A percentile compares a stretch with the other conserved stretches of the same genome.
phyloP scores from a whole-genome alignment of 2,329 filamentous ascomycete species.

The Neofusicoccum sp. region DNA sequence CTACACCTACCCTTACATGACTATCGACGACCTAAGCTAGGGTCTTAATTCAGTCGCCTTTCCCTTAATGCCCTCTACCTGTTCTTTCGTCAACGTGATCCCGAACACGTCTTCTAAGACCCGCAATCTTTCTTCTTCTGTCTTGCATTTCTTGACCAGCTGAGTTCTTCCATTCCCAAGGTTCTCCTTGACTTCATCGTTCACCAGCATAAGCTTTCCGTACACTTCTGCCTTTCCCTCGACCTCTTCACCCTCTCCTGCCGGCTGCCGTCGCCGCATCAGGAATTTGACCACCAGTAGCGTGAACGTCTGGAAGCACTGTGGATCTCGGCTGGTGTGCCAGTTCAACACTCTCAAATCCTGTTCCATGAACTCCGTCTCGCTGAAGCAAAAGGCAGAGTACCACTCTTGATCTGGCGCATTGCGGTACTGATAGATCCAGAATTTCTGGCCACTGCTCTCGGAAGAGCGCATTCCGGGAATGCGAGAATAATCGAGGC shows the following conservation, averaged over 20 bases:
- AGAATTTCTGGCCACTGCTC: conserved; percentile 43
- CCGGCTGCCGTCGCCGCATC: conserved; percentile 13
- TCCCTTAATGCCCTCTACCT: no score
- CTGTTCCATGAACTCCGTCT: conserved; percentile 41
- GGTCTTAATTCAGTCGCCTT: no score
- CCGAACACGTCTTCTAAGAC: conserved; percentile 44
- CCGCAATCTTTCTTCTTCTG: conserved; percentile 41
- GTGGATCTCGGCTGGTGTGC: conserved; percentile 35
- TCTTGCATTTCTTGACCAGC: conserved; percentile 39
- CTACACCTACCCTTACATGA: no score
- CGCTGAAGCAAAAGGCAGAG: conserved; percentile 45
- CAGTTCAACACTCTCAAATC: conserved; percentile 47
- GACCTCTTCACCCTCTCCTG: no score
- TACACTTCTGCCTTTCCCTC: conserved; percentile 31
- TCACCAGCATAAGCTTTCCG: conserved; percentile 44
- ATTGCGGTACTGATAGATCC: conserved; percentile 64
- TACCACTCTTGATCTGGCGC: conserved; percentile 40
- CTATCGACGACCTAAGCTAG: no score
- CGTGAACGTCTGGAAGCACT: conserved; percentile 36
- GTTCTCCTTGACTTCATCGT: conserved; percentile 48
- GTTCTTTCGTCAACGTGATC: conserved; percentile 35
- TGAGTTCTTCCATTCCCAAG: conserved; percentile 42
- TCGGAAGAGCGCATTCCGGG: conserved; percentile 43
- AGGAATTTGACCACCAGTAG: conserved; percentile 45
- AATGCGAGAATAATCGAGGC: conserved; percentile 55